phyloP scores from a whole-genome alignment of 306 rosid species.

The Prunus padus region DNA sequence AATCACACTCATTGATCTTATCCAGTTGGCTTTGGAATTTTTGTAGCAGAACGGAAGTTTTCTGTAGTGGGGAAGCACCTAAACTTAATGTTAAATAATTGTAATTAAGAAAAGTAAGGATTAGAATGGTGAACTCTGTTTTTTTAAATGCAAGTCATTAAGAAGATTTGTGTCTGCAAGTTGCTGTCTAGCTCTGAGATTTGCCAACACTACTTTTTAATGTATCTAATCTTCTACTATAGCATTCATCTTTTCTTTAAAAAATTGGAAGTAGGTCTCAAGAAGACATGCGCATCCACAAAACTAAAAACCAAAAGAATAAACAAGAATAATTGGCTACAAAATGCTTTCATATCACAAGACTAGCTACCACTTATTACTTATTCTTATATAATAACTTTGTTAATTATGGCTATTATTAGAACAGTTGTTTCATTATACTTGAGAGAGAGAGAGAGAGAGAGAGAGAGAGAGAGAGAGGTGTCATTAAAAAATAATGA shows the following conservation, averaged over 20 bases:
- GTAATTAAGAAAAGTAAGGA: slow-evolving; percentile 4
- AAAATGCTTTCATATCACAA: slow-evolving; percentile 8
- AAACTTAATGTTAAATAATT: slow-evolving; percentile 10
- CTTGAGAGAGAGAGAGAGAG: slow-evolving; percentile 6
- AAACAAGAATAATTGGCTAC: slow-evolving; percentile 19
- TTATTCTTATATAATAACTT: slow-evolving; percentile 17
- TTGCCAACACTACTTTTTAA: slow-evolving; percentile 36
- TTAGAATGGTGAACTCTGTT: slow-evolving; percentile 14
- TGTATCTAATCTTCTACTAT: slow-evolving; percentile 40
- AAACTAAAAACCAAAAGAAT: slow-evolving; percentile 11
- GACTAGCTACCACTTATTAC: slow-evolving; percentile 30
- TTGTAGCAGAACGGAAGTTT: slow-evolving; percentile 28
- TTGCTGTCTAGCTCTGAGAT: slow-evolving; percentile 49
- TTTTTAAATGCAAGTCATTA: slow-evolving; percentile 16
- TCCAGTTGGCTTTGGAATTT: slow-evolving; percentile 44
- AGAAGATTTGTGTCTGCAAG: slow-evolving; percentile 41
- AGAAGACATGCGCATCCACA: slow-evolving; percentile 23
- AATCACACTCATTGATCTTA: slow-evolving; percentile 29
- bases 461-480: slow-evolving; percentile 22
- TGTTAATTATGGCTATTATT: background rate
- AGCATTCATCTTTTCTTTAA: slow-evolving; percentile 16
- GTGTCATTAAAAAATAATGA: slow-evolving; percentile 29
- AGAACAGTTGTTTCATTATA: background rate
- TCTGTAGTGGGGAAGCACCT: slow-evolving; percentile 57
- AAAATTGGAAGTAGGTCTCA: slow-evolving; percentile 45